Conservation (phyloP, 1,284 basidiomycete genomes). For the Leccinum laetum region DNA sequence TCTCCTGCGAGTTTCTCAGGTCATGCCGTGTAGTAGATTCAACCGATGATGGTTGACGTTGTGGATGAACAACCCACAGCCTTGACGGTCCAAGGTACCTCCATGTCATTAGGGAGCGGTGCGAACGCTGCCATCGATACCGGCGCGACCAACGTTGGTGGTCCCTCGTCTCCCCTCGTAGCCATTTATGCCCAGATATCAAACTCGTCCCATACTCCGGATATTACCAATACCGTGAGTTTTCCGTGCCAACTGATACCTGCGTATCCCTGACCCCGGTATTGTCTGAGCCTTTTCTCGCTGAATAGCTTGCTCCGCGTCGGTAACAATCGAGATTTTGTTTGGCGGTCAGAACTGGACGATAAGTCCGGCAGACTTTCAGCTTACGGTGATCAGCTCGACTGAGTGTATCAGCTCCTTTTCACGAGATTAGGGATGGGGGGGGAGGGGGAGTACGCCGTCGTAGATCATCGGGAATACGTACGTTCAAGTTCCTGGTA, state of each 20-base stretch:
- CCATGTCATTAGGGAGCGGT: no score
- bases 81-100: no score
- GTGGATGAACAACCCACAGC: no score
- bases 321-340: conserved; percentile 30
- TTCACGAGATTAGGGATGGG: conserved; percentile 38
- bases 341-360: conserved; percentile 49
- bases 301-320: conserved; percentile 22
- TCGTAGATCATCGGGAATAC: conserved; percentile 54
- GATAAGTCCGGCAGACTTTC: conserved; percentile 48
- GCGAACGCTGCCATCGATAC: no score
- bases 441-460: conserved; percentile 20
- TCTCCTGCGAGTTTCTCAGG: no score
- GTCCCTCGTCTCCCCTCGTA: no score
- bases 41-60: no score
- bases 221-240: conserved; percentile 34
- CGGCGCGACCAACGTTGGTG: no score
- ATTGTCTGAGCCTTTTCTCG: background rate
- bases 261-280: background rate
- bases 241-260: background rate
- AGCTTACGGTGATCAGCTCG: conserved; percentile 34
- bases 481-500: conserved; percentile 37
- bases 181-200: no score
- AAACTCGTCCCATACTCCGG: conserved; percentile 14
- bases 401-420: conserved; percentile 49
- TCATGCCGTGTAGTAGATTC: no score